These are phyloP conservation scores for Penicillium atrosanguineum DNA, from an alignment of 495 filamentous ascomycete genomes.

Conservation along the genomic window DNA sequence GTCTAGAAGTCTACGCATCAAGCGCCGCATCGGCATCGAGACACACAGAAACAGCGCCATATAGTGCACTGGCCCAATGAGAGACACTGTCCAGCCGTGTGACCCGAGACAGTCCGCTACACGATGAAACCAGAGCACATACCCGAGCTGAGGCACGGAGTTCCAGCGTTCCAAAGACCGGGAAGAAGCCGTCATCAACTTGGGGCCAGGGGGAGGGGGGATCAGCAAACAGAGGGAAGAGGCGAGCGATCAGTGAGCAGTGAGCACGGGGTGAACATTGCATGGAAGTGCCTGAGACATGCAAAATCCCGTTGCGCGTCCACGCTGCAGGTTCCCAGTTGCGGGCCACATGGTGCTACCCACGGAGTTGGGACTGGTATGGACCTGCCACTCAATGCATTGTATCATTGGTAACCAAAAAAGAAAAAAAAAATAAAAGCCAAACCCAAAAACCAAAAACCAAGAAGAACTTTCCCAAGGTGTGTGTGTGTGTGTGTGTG, in stretches of 20 bases:
- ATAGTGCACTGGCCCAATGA: background rate
- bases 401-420: background rate
- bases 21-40: background rate
- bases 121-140: conserved; percentile 13
- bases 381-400: background rate
- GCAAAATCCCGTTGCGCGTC: conserved; percentile 13
- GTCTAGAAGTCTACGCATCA: conserved; percentile 4
- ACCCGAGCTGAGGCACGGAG: conserved; percentile 9
- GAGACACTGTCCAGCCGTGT: background rate
- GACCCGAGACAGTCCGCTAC: conserved; percentile 5
- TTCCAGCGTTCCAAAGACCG: background rate
- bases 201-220: no score
- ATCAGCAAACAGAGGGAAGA: no score
- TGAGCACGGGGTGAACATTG: background rate
- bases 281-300: conserved; percentile 9
- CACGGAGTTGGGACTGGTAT: conserved; percentile 5
- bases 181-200: no score
- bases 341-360: conserved; percentile 20
- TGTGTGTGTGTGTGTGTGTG: background rate
- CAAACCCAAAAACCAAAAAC: background rate
- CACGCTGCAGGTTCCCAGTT: conserved; percentile 15
- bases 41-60: background rate
- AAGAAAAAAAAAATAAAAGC: background rate
- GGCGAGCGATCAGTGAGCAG: no score
- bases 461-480: no score